Percentiles rank a stretch among this genome's conserved stretches.
These are phyloP conservation scores for Trypanosoma lewisi DNA, from an alignment of 208 protist genomes.

Conservation along the genomic window DNA sequence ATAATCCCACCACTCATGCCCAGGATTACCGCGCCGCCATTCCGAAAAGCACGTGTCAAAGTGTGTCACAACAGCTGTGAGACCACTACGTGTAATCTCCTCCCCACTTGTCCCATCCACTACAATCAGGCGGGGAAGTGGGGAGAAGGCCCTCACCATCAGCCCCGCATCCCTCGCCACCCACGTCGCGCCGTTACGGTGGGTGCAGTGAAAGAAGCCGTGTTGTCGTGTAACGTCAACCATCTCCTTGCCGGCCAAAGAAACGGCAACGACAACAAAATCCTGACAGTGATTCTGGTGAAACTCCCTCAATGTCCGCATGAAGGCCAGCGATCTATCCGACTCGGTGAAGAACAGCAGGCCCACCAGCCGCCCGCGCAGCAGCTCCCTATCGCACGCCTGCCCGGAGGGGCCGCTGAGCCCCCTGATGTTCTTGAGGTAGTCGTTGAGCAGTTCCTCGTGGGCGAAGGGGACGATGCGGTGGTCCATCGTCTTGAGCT, in stretches of 20 bases:
- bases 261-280: conserved; percentile 74
- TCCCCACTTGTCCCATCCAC: conserved; percentile 62
- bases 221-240: conserved; percentile 54
- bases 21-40: conserved; percentile 45
- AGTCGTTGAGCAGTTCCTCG: conserved; percentile 59
- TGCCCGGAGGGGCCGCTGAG: conserved; percentile 58
- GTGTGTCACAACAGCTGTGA: conserved; percentile 59
- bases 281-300: conserved; percentile 54
- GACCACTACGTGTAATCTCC: conserved; percentile 60
- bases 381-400: conserved; percentile 35
- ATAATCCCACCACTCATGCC: conserved; percentile 42
- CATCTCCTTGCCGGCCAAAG: conserved; percentile 66
- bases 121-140: conserved; percentile 64
- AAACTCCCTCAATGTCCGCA: conserved; percentile 53
- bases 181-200: conserved; percentile 73
- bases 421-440: conserved; percentile 57
- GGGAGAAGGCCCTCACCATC: conserved; percentile 38
- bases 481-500: conserved; percentile 74
- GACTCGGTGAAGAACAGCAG: conserved; percentile 81
- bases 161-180: conserved; percentile 66
- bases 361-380: conserved; percentile 74
- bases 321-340: conserved; percentile 64
- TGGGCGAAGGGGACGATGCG: conserved; percentile 65
- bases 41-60: conserved; percentile 65
- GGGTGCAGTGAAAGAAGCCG: conserved; percentile 80